A percentile compares a stretch with the other conserved stretches of the same genome.
These are phyloP conservation scores for Lactarius sp. DNA, from an alignment of 768 basidiomycete species.

Conservation along the genomic window DNA sequence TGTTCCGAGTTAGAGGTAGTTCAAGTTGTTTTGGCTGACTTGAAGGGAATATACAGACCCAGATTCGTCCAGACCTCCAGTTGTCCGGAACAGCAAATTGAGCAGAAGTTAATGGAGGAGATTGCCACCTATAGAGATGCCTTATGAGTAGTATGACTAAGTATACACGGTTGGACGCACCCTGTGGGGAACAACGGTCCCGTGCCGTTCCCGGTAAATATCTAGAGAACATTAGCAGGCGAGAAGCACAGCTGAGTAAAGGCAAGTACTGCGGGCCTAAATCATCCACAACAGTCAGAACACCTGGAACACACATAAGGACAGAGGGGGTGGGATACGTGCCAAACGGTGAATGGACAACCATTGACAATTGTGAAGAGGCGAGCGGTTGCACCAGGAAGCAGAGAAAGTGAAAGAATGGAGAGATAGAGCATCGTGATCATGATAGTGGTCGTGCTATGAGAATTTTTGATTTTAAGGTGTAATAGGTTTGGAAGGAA, in stretches of 20 bases:
- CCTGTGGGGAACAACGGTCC: conserved; percentile 18
- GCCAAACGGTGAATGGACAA: conserved; percentile 23
- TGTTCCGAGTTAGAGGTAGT: neutral
- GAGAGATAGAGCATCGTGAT: neutral
- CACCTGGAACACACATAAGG: neutral
- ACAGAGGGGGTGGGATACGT: neutral
- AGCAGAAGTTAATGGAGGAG: conserved; percentile 19
- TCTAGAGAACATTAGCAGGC: neutral
- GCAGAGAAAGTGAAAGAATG: neutral
- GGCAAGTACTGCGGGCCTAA: conserved; percentile 21
- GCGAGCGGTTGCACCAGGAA: conserved; percentile 6
- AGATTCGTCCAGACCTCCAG: conserved; percentile 29
- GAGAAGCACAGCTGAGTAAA: no score
- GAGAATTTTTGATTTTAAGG: neutral
- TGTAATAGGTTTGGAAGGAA: neutral
- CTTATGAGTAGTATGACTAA: neutral
- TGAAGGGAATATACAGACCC: conserved; percentile 19
- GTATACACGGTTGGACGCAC: neutral
- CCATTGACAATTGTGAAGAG: conserved; percentile 20
- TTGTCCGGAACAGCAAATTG: conserved; percentile 28
- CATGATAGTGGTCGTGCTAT: conserved; percentile 1
- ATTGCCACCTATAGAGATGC: conserved; percentile 23
- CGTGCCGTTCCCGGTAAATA: conserved; percentile 13
- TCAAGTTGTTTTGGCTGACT: no score
- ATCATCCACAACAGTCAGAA: neutral